Base-by-base conservation (phyloP, 2,329 filamentous ascomycete genomes). In the Fusarium verticillioides region DNA sequence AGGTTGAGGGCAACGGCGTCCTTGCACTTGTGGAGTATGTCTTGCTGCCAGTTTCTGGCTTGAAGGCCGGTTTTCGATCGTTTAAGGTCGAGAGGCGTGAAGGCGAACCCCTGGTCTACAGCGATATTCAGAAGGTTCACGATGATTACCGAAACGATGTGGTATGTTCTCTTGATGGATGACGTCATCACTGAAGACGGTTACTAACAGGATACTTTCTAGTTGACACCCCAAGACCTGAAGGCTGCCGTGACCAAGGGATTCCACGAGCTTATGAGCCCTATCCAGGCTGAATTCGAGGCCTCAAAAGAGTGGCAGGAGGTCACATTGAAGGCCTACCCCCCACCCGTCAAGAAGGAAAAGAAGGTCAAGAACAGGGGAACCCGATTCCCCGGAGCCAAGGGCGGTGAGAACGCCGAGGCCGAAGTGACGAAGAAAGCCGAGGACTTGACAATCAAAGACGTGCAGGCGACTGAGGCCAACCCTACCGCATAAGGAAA, bases 1-100 rank as follows among this genome's bases (percentile, higher is more conserved):
- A 92, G 32, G 87, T 94, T 9, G 94, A 97, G 77, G 93, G 92
- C 36, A 98, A 98, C 80, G 96, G 96, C 26, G 86, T 98, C 18
- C 85, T 98, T 58, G 90, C 93, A 5, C 95, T 98, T 70, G 91
- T 96, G 26, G 94, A 98, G 82, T 94, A 90, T 79, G 94, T 98
- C 36, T 87, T 98, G 37, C 88, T 99, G 15, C 94, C 95, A 1
- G 93, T 92, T 6, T 86, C 91, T 15, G 87, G 88, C n/a, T 85
- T 97, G 52, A 88, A 85, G 36, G 63, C 40, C 67, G 86, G 88
- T 67, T 85, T 85, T 69, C 83, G 85, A 34, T 87, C 89, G 59
- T 97, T 98, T 81, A 84, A 86, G 9, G 92, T 97, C 12, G 86
- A 91, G 72, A 86, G 91, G 79, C 85, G 90, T 74, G 93, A 93